Evolutionary conservation across 352 stramenopile genomes (phyloP), one percentile per base, ranked within the genome.

Genomic region (Pythium guiyangense): DNA sequence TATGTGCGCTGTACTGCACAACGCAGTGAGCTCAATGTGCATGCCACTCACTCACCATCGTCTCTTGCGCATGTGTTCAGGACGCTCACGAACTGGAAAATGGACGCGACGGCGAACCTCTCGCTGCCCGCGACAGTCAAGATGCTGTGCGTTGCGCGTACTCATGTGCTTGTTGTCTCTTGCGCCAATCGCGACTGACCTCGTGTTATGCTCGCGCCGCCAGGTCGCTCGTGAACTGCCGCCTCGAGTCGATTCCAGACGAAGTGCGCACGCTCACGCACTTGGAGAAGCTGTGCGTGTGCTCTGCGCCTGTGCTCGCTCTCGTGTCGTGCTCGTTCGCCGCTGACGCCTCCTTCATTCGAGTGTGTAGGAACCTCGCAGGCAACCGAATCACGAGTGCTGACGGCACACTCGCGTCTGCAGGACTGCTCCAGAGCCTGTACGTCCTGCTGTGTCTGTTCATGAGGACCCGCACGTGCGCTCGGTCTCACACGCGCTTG

Each of bases 1-100:
- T 47, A 3, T 48, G 39, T 49, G 22, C 10, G 17, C 25, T 14
- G 8, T 47, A 48, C n/a, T 48, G 43, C 8, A 26, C 2, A 5
- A 4, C 6, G 8, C 2, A 26, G 18, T 46, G 40, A 5, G 18
- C n/a, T n/a, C n/a, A n/a, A n/a, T n/a, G n/a, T n/a, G n/a, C n/a
- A n/a, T n/a, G n/a, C n/a, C n/a, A n/a, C n/a, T n/a, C n/a, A n/a
- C 40, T 46, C 18, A 46, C 40, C 11, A 6, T 34, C 10, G 25
- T 20, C 4, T 39, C 1, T 6, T 52, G 27, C 27, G 3, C 12
- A 43, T 54, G 17, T 51, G 1, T 34, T 10, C 44, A 88, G 78
- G 20, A 79, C 66, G 34, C 61, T 88, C 53, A 70, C 70, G n/a
- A 84, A 88, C 67, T 88, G 75, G 78, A 63, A 88, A 50, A 60